Evolutionary conservation across 2,329 filamentous ascomycete genomes (phyloP), one percentile per base, ranked within the genome.

Genomic region (Phaeoacremonium minimum): DNA sequence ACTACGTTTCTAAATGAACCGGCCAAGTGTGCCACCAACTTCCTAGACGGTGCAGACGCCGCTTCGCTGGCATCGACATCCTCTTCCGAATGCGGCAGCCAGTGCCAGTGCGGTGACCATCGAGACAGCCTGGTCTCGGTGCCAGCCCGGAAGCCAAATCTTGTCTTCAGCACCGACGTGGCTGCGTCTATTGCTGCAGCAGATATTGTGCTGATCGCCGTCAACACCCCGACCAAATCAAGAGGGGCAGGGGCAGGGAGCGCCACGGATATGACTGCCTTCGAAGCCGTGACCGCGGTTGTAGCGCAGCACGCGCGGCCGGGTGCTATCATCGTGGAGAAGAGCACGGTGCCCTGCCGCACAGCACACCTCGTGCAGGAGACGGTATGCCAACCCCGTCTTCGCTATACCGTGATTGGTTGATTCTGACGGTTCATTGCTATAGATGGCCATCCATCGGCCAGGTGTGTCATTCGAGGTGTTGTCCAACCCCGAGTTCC

Each of bases 401-500:
- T n/a, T 5, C 4, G 31, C n/a, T 19, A 15, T 6, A 31, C 15
- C 18, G 6, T 22, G 18, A 22, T 26, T 28, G 22, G 19, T 33
- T 30, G 5, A 18, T 31, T 30, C 17, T 18, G 11, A 15, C 18
- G 31, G 3, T 12, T 14, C 13, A 32, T 14, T 20, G 7, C 20
- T 34, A 11, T 16, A 79, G 74, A 66, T 80, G 46, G 63, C 69
- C 34, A 68, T 72, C 46, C 73, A 78, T 48, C 75, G 77, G 11
- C 81, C 82, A 1, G 74, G 73, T 14, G 69, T 80, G 11, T 71
- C 74, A 43, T 89, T 89, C 52, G 83, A 89, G 53, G 78, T 90
- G 37, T 72, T 90, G 17, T 88, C 84, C 31, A 90, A 90, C 60
- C 86, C 86, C 6, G 86, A 91, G 56, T 91, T 90, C 54, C 66